Evolutionary conservation across 2,329 filamentous ascomycete genomes (phyloP), one percentile per base, ranked within the genome.

Genomic region (Coniochaeta ligniaria): DNA sequence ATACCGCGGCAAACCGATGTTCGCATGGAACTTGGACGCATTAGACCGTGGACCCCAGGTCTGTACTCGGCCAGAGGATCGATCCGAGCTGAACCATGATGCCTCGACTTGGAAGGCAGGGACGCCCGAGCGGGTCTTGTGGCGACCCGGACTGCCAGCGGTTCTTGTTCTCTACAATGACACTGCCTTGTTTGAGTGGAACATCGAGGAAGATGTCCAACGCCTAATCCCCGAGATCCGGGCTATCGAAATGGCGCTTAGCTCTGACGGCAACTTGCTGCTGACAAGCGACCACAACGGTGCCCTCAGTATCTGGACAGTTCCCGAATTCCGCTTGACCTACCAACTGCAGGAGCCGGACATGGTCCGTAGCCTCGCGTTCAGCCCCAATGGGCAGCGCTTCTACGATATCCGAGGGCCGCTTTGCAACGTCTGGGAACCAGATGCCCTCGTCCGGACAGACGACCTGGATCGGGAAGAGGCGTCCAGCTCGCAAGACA

Each of bases 121-220:
- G n/a, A n/a, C n/a, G n/a, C n/a, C n/a, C n/a, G n/a, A n/a, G n/a
- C n/a, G n/a, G n/a, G n/a, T n/a, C n/a, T n/a, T n/a, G n/a, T n/a
- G n/a, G n/a, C n/a, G n/a, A n/a, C n/a, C n/a, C n/a, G n/a, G n/a
- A n/a, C n/a, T n/a, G n/a, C n/a, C n/a, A n/a, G n/a, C 65, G 9
- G 28, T 69, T 0, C 38, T 69, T 22, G 67, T 67, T 6, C 63
- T 69, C 26, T 43, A 43, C 17, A 14, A 5, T 6, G 59, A 66
- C 38, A 66, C 66, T 6, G 41, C 60, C 38, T 60, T 69, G n/a
- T 68, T 70, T 60, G 68, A 66, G 60, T 69, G 68, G 68, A 61
- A 56, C n/a, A 65, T 64, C 1, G 63, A 67, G 43, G 59, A 69
- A 33, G 67, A 66, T 36, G 60, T 65, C 3, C 45, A 62, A 5